Base-by-base conservation (phyloP, 1,284 basidiomycete genomes). In the Tilletiopsis washingtonensis region DNA sequence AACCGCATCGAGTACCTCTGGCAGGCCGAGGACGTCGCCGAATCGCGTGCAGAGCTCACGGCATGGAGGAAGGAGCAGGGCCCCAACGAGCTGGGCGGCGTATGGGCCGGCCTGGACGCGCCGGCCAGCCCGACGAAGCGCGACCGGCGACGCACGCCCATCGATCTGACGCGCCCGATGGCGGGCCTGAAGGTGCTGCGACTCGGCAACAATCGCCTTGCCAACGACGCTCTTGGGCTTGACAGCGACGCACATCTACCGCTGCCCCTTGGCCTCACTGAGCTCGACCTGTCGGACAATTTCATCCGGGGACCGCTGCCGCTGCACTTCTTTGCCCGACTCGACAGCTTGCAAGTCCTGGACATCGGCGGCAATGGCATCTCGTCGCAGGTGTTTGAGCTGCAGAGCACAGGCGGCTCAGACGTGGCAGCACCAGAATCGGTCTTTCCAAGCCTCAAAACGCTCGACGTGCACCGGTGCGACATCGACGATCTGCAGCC, bases 1-100 rank as follows among this genome's bases (percentile, higher is more conserved):
- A 71, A 71, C 50, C 50, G 49, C 42, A 53, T 71, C 14, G 49
- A 47, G 15, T 43, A 53, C 11, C 57, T 71, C 21, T 71, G 68
- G 68, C 45, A 38, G 21, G 54, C 59, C 15, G 34, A 39, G 1
- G 42, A 48, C 12, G 55, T 62, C 2, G 40, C 34, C 11, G 51
- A 54, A 46, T 51, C 56, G 41, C n/a, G n/a, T n/a, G n/a, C n/a
- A n/a, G n/a, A n/a, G n/a, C n/a, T n/a, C n/a, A n/a, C n/a, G n/a
- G n/a, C n/a, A n/a, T n/a, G n/a, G n/a, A n/a, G n/a, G n/a, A n/a
- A n/a, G n/a, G n/a, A n/a, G n/a, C n/a, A n/a, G n/a, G n/a, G n/a
- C n/a, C n/a, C n/a, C n/a, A 47, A 57, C 29, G 51, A 61, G 37
- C 55, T 56, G 38, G 59, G 59, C 6, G 57, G 64, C 23, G 51